Evolutionary conservation across 1,284 basidiomycete genomes (phyloP), one percentile per base, ranked within the genome.

Genomic region (Peniophora sp.): DNA sequence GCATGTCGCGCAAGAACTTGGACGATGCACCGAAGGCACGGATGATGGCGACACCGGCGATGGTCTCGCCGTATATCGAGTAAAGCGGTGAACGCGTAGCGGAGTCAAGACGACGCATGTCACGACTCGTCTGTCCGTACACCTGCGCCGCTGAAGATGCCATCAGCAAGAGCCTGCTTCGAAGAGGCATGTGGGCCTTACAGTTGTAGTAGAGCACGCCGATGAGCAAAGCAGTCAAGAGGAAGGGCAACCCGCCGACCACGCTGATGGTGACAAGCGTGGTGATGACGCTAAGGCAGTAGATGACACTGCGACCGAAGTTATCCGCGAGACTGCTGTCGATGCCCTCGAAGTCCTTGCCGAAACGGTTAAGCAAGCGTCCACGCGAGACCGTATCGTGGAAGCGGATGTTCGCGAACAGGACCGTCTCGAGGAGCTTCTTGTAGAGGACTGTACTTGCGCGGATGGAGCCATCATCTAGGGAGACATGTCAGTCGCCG

Each of bases 261-360:
- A 82, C 68, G 48, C 83, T 86, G 55, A 96, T 79, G n/a, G 89
- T 87, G 24, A 82, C 59, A n/a, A 90, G 66, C 3, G 85, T 89
- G 0, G 85, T 86, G 17, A 68, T n/a, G 10, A 75, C 74, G 27
- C 76, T 77, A 22, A 85, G 59, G 24, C 62, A 72, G 61, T 81
- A 81, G 47, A 84, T 79, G 45, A 88, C 67, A 57, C 83, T 89
- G 52, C 86, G 79, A 37, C 88, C 88, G 65, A 95, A 88, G 64
- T 93, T 86, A 64, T 96, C 92, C 1, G 92, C 83, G 53, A 93
- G 77, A 51, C 68, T 82, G 54, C 90, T 92, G 64, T 97, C 93
- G 48, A 96, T 83, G 23, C 86, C 88, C 71, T 97, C 93, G 53
- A 96, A 91, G 63, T 97, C 94, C 64, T 97, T 96, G 39, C 92